A percentile compares a stretch with the other conserved stretches of the same genome.
Evolutionary conservation across 2,329 filamentous ascomycete genomes (phyloP).

Genomic region (Salinomyces thailandicus): DNA sequence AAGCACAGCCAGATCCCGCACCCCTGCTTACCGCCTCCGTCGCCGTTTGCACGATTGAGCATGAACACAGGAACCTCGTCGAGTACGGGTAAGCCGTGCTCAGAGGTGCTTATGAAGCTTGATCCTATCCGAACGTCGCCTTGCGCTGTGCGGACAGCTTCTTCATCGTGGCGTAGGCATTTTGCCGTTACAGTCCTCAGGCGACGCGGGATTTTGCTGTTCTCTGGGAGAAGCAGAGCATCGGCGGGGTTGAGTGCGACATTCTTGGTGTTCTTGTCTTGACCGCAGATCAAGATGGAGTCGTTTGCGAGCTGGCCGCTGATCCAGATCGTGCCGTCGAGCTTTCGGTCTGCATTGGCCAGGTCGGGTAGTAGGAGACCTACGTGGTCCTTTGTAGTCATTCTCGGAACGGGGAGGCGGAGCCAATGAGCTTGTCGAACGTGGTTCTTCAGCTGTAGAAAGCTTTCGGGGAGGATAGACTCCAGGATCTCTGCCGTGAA

Average conservation of each 20-base stretch:
- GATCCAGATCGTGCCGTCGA: conserved; percentile 6
- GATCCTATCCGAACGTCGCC: conserved; percentile 1
- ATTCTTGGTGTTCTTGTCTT: neutral
- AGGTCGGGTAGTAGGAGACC: conserved; percentile 3
- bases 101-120: conserved; percentile 7
- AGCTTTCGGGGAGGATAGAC: conserved; percentile 1
- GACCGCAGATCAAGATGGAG: neutral
- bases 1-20: conserved; percentile 13
- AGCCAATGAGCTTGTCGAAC: conserved; percentile 6
- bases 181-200: conserved; percentile 4
- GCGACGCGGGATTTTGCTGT: conserved; percentile 1
- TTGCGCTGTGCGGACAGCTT: neutral
- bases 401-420: neutral
- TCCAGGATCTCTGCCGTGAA: conserved; percentile 10
- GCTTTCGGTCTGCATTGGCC: neutral
- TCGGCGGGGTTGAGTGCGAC: neutral
- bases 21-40: neutral
- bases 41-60: neutral
- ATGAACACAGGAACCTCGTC: conserved; percentile 7
- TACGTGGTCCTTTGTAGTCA: conserved; percentile 3
- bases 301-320: neutral
- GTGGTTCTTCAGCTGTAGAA: conserved; percentile 6
- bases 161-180: neutral
- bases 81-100: conserved; percentile 9
- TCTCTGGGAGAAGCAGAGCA: neutral